Evolutionary conservation across 768 basidiomycete species (phyloP).

Genomic region (Rhodotorula babjevae): DNA sequence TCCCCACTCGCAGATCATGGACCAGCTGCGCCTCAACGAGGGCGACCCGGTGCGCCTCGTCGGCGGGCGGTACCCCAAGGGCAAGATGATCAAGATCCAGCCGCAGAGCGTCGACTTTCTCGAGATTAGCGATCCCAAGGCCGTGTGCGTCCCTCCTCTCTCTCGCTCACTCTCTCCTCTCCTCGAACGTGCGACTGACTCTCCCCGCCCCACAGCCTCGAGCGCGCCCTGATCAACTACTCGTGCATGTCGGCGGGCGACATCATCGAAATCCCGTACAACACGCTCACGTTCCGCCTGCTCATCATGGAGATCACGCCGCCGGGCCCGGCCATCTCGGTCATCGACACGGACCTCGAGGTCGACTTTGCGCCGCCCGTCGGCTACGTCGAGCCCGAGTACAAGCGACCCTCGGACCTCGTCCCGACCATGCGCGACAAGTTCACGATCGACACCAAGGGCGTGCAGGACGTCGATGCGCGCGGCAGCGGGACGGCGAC

Average conservation of each 20-base stretch:
- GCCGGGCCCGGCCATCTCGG: constrained; percentile 77
- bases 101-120: constrained; percentile 92
- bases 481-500: constrained; percentile 55
- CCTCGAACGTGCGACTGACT: background rate
- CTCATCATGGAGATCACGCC: constrained; percentile 91
- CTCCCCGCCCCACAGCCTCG: constrained; percentile 59
- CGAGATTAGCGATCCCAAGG: constrained; percentile 94
- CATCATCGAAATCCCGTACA: constrained; percentile 97
- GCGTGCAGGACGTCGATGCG: constrained; percentile 27
- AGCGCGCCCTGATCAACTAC: constrained; percentile 90
- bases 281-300: constrained; percentile 87
- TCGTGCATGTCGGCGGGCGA: constrained; percentile 87
- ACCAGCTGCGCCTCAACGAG: constrained; percentile 82
- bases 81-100: constrained; percentile 93
- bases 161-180: background rate
- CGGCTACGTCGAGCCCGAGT: constrained; percentile 84
- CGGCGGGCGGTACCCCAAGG: constrained; percentile 80
- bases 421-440: constrained; percentile 87
- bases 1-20: constrained; percentile 69
- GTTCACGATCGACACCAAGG: constrained; percentile 73
- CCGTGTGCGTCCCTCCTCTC: constrained; percentile 65
- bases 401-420: constrained; percentile 59
- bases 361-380: constrained; percentile 90
- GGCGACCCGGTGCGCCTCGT: constrained; percentile 92
- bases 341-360: constrained; percentile 93